phyloP scores from a whole-genome alignment of 306 rosid genomes.

The Acacia confusa region DNA sequence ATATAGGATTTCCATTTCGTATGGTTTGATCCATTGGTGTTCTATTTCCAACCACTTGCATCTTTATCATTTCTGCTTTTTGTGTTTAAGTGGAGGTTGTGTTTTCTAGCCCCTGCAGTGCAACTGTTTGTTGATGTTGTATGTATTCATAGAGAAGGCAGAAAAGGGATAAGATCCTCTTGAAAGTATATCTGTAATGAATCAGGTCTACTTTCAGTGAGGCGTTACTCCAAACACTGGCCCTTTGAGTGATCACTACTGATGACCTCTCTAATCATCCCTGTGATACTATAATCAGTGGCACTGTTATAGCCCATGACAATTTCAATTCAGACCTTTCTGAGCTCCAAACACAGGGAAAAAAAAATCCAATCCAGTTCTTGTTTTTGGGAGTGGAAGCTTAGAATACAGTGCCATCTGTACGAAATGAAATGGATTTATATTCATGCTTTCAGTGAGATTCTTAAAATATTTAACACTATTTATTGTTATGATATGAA shows the following conservation, averaged over 20 bases:
- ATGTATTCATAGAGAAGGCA: background rate
- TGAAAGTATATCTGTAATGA: background rate
- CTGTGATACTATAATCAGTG: background rate
- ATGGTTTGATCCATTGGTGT: background rate
- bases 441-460: background rate
- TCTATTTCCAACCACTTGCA: background rate
- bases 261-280: background rate
- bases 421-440: background rate
- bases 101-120: background rate
- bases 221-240: background rate
- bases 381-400: background rate
- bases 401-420: slow-evolving; percentile 1
- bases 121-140: background rate
- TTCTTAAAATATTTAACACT: too few relatives aligned
- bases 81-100: background rate
- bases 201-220: background rate
- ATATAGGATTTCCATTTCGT: background rate
- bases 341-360: background rate
- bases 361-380: background rate
- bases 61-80: background rate
- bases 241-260: background rate
- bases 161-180: background rate
- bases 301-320: background rate
- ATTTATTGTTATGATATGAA: slow-evolving; percentile 5
- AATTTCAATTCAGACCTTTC: background rate